phyloP scores from a whole-genome alignment of 768 basidiomycete species.

The Mrakia gelida region DNA sequence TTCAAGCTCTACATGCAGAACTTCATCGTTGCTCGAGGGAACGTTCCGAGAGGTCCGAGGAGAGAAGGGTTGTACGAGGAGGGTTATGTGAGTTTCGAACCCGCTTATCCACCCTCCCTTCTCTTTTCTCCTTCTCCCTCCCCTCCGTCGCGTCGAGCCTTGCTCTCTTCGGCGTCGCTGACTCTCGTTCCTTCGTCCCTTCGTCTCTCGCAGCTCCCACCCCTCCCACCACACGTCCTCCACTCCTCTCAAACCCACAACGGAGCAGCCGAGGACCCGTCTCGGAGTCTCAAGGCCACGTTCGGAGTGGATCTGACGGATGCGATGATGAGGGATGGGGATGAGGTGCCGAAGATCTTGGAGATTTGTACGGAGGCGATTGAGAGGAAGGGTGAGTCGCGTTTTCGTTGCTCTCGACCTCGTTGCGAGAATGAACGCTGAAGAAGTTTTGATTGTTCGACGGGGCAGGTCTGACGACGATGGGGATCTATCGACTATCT shows the following conservation, averaged over 20 bases:
- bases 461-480: constrained; percentile 55
- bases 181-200: not conserved
- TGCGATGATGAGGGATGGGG: constrained; percentile 85
- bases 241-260: constrained; percentile 28
- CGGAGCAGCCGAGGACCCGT: not conserved
- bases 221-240: constrained; percentile 43
- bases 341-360: constrained; percentile 79
- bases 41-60: constrained; percentile 62
- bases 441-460: not conserved
- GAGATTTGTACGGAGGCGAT: constrained; percentile 86
- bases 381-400: constrained; percentile 67
- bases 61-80: constrained; percentile 86
- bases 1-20: constrained; percentile 98
- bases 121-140: constrained; percentile 11
- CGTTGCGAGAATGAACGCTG: not conserved
- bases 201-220: constrained; percentile 49
- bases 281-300: constrained; percentile 52
- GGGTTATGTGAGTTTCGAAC: constrained; percentile 89
- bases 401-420: not conserved
- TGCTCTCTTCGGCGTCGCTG: not conserved
- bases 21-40: constrained; percentile 81
- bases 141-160: not conserved
- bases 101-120: not conserved
- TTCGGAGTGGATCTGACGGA: constrained; percentile 90
- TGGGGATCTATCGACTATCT: constrained; percentile 90